These are phyloP conservation scores for Chlorokybus atmophyticus DNA, from an alignment of 139 green algal species.

Conservation along the genomic window DNA sequence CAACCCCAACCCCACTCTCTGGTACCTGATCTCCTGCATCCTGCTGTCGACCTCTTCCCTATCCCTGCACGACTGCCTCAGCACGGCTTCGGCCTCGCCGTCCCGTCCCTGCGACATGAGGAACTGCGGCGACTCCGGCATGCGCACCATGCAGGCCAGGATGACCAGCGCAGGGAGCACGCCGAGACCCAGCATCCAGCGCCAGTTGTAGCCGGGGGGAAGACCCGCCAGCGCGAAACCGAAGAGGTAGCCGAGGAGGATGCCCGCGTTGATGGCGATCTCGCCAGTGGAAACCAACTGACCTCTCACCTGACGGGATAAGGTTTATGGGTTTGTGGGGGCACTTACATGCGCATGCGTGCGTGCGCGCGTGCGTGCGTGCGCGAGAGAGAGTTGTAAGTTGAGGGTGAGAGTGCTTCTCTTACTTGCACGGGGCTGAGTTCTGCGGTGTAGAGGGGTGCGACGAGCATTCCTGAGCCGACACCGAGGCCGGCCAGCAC, in stretches of 20 bases:
- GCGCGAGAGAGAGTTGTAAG: background rate
- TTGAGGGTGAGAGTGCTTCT: conserved; percentile 8
- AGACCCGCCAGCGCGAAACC: conserved; percentile 12
- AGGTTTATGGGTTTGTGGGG: too few species aligned
- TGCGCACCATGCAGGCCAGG: conserved; percentile 1
- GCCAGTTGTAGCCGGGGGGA: conserved; percentile 11
- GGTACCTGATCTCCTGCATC: conserved; percentile 25
- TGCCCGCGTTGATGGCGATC: conserved; percentile 32
- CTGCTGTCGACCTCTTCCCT: conserved; percentile 5
- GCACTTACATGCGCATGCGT: background rate
- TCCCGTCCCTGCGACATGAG: conserved; percentile 21
- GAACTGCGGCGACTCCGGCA: conserved; percentile 28
- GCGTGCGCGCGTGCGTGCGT: background rate
- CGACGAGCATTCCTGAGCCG: conserved; percentile 16
- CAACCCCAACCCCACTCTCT: too few species aligned
- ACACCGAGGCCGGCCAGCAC: conserved; percentile 24
- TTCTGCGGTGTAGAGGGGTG: conserved; percentile 28
- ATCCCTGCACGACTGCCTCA: conserved; percentile 9
- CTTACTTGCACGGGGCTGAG: conserved; percentile 8
- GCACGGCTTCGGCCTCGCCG: conserved; percentile 8
- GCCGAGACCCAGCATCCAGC: conserved; percentile 27
- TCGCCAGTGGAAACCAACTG: too few species aligned
- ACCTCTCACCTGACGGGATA: too few species aligned
- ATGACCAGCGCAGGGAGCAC: conserved; percentile 16
- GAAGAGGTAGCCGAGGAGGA: conserved; percentile 23